Evolutionary conservation across 331 rosid genomes (phyloP).

Genomic region (Cydonia oblonga): DNA sequence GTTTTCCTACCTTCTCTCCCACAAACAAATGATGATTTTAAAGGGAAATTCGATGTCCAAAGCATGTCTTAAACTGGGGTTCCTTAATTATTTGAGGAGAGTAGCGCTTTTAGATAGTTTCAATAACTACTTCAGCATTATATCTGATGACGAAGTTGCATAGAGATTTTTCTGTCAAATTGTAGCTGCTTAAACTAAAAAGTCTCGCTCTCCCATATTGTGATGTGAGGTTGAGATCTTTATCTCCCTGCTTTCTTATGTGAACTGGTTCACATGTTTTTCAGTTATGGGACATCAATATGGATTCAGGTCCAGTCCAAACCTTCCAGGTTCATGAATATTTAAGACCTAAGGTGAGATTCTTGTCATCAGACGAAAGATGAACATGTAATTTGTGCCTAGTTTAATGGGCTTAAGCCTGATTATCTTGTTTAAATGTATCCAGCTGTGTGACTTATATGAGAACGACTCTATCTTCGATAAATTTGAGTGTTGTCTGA

Average conservation of each 20-base stretch:
- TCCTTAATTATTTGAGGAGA: background rate
- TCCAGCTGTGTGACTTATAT: conserved; percentile 88
- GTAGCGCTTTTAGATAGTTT: background rate
- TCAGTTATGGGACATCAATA: conserved; percentile 98
- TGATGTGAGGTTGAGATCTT: background rate
- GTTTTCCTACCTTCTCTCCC: background rate
- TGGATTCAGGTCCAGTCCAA: conserved; percentile 96
- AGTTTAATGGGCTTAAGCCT: conserved; percentile 8
- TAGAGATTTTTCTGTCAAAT: background rate
- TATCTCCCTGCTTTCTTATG: background rate
- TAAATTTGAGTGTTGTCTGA: conserved; percentile 91
- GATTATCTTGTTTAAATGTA: conserved; percentile 6
- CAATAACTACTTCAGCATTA: background rate
- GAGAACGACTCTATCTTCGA: conserved; percentile 97
- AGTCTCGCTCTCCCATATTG: background rate
- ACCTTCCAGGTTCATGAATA: conserved; percentile 92
- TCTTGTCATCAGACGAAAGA: conserved; percentile 2
- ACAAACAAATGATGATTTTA: background rate
- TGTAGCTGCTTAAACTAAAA: background rate
- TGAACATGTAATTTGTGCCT: conserved; percentile 12
- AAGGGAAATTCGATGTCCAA: background rate
- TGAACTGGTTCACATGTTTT: conserved; percentile 19
- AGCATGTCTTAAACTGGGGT: background rate
- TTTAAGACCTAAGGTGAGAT: conserved; percentile 89
- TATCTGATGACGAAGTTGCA: background rate